Evolutionary conservation across 352 stramenopile species (phyloP).

Genomic region (Phytophthora multivora): DNA sequence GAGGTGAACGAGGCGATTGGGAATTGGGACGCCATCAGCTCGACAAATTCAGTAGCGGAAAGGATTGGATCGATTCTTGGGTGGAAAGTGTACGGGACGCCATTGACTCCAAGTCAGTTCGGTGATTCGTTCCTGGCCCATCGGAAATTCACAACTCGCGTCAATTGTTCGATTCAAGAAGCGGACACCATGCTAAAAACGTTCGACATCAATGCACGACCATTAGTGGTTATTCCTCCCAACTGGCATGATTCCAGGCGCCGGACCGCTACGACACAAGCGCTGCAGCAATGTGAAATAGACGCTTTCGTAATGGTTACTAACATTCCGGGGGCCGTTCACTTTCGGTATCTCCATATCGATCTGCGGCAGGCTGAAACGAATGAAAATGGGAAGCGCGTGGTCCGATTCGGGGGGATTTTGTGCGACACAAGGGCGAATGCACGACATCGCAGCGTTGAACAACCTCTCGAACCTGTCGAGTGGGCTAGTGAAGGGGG

Average conservation of each 20-base stretch:
- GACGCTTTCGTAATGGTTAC: neutral
- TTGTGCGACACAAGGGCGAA: neutral
- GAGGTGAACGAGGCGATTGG: slow-evolving; percentile 14
- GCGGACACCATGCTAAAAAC: neutral
- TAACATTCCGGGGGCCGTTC: neutral
- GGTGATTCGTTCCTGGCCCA: neutral
- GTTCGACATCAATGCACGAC: neutral
- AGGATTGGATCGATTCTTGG: neutral
- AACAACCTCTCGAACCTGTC: neutral
- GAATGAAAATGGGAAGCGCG: neutral
- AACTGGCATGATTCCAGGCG: neutral
- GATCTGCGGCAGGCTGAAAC: neutral
- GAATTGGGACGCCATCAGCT: neutral
- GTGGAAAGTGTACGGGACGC: neutral
- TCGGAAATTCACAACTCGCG: neutral
- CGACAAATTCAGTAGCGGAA: neutral
- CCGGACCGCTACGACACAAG: neutral
- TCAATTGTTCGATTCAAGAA: neutral
- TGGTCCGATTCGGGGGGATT: neutral
- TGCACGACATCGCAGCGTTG: neutral
- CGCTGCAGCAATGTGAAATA: neutral
- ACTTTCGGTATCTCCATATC: neutral
- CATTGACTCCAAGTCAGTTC: neutral
- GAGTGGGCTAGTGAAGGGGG: neutral
- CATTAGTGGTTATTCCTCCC: neutral